These are phyloP conservation scores for Rutidosis leptorrhynchoides DNA, from an alignment of 129 eudicot species.

Conservation along the genomic window DNA sequence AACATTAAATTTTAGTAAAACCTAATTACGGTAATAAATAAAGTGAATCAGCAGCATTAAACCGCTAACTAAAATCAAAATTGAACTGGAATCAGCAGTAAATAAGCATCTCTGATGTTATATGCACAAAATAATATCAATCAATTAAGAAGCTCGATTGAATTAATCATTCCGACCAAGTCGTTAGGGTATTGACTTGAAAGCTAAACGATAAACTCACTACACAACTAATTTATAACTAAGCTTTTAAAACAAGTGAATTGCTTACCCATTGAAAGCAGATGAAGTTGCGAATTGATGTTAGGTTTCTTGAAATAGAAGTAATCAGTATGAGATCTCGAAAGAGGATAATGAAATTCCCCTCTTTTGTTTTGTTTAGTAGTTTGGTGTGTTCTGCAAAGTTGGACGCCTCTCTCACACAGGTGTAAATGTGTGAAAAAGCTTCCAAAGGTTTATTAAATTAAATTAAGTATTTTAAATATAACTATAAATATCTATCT, in stretches of 20 bases:
- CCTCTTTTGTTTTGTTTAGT: background rate
- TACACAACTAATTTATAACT: background rate
- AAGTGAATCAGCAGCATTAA: slow-evolving; percentile 11
- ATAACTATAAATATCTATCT: no score
- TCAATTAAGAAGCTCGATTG: slow-evolving; percentile 3
- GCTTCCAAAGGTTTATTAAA: no score
- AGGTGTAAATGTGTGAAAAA: no score
- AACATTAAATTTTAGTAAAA: slow-evolving; percentile 18
- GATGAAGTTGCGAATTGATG: slow-evolving; percentile 24
- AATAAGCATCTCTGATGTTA: background rate
- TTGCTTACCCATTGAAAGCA: slow-evolving; percentile 23
- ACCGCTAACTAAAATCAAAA: slow-evolving; percentile 22
- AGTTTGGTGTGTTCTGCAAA: slow-evolving; percentile 24
- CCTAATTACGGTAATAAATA: slow-evolving; percentile 13
- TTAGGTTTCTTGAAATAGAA: slow-evolving; percentile 21
- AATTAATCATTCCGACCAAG: slow-evolving; percentile 4
- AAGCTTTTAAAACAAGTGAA: background rate
- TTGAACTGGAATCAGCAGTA: slow-evolving; percentile 18
- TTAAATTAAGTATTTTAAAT: no score
- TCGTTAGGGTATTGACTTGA: slow-evolving; percentile 26
- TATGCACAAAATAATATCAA: background rate
- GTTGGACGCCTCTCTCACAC: slow-evolving; percentile 28
- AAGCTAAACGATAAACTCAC: slow-evolving; percentile 4
- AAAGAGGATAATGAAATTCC: slow-evolving; percentile 14
- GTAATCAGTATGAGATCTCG: slow-evolving; percentile 28